Evolutionary conservation across 495 filamentous ascomycete genomes (phyloP).

Genomic region (Podospora didyma): DNA sequence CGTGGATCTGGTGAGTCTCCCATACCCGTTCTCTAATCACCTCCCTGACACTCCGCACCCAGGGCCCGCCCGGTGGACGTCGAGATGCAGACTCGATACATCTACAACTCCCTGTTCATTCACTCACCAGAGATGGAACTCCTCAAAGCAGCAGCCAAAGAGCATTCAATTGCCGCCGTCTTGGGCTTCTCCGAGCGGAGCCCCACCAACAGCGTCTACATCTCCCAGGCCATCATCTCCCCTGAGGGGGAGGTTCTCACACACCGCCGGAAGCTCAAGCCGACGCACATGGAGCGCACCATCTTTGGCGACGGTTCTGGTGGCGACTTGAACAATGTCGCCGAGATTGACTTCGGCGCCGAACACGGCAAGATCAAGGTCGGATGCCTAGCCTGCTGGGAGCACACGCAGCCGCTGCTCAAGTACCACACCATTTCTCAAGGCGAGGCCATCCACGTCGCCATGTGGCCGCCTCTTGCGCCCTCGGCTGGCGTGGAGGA

Average conservation of each 20-base stretch:
- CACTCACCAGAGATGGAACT: conserved; percentile 44
- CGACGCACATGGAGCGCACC: conserved; percentile 60
- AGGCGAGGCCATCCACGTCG: conserved; percentile 52
- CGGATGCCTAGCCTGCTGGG: conserved; percentile 52
- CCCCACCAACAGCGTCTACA: conserved; percentile 47
- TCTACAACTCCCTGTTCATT: conserved; percentile 39
- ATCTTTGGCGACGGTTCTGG: conserved; percentile 55
- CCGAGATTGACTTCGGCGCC: conserved; percentile 34
- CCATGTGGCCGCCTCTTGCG: conserved; percentile 52
- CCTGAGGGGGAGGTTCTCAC: conserved; percentile 41
- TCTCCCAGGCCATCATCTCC: conserved; percentile 51
- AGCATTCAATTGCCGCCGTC: conserved; percentile 43
- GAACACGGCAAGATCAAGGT: conserved; percentile 34
- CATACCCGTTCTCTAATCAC: not conserved
- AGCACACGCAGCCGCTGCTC: conserved; percentile 57
- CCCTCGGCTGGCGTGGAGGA: conserved; percentile 19
- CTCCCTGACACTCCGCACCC: not conserved
- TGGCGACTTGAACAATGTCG: conserved; percentile 38
- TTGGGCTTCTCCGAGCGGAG: conserved; percentile 53
- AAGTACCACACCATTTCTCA: conserved; percentile 53
- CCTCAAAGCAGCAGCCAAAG: conserved; percentile 38
- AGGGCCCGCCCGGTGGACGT: conserved; percentile 13
- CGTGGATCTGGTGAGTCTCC: conserved; percentile 52
- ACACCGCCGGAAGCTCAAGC: conserved; percentile 54
- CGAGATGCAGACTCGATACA: conserved; percentile 12